Evolutionary conservation across 306 rosid species (phyloP), one percentile per base, ranked within the genome.

Genomic region (Dryas alaskensis): DNA sequence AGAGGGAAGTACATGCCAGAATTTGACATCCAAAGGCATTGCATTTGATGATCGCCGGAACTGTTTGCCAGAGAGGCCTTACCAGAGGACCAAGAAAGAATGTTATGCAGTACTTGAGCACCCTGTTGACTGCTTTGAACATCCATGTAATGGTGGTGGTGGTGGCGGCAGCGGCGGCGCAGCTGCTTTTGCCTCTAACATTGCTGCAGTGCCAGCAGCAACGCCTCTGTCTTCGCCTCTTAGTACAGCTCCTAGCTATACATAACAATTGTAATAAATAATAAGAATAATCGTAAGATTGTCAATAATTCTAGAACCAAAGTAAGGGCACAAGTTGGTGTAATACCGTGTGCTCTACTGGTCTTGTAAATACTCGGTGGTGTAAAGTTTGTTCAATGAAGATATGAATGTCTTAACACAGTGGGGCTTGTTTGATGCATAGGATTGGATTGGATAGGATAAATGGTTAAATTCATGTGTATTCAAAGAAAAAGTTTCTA

Each of bases 31-130:
- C 31, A 83, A 83, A 48, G 80, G 87, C 0, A 78, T 78, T 3
- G 78, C 43, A 8, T 87, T 76, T 63, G 92, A 90, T 70, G 91
- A 88, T 53, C 84, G 91, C 1, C 67, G 73, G n/a, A 92, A 93
- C 72, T 93, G 98, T 76, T 76, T 93, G 72, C 90, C 89, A 3
- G 90, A 82, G 11, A 84, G 84, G 73, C 86, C 88, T 1, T 48
- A 83, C 46, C 95, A 90, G 85, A 87, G 95, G 74, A 83, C 86
- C 58, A 14, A 86, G 67, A 87, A 81, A 80, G 91, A 90, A 63
- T 88, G 96, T 51, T 52, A 16, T 27, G 80, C 82, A 7, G 77
- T 65, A 14, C 80, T 87, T 49, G 85, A 87, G 54, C 89, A 64
- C 50, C 94, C 89, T 0, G 83, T 87, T 22, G 91, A 86, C 40